phyloP scores from a whole-genome alignment of 257 asterid species.

The Nicotiana tomentosiformis region DNA sequence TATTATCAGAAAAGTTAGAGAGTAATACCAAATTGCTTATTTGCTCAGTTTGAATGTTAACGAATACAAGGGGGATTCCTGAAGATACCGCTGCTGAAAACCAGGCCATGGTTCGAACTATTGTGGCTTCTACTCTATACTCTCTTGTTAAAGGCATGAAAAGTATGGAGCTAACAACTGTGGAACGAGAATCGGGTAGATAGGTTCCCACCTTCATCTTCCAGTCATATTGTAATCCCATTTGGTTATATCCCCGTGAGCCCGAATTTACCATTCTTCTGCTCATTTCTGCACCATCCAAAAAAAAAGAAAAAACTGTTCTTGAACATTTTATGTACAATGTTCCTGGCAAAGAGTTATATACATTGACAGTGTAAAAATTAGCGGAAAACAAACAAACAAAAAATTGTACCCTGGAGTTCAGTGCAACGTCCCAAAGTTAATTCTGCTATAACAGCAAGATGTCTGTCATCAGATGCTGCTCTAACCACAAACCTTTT shows the following conservation, averaged over 20 bases:
- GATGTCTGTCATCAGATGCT: slow-evolving; percentile 42
- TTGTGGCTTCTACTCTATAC: slow-evolving; percentile 26
- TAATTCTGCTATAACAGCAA: slow-evolving; percentile 43
- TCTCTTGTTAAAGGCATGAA: slow-evolving; percentile 41
- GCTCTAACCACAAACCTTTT: slow-evolving; percentile 40
- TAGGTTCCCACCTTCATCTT: slow-evolving; percentile 32
- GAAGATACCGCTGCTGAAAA: slow-evolving; percentile 52
- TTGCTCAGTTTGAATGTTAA: slow-evolving; percentile 47
- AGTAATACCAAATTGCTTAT: slow-evolving; percentile 27
- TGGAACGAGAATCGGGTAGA: slow-evolving; percentile 40
- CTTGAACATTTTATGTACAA: neutral
- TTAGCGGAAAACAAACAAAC: neutral
- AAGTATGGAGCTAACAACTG: slow-evolving; percentile 37
- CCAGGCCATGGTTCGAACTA: slow-evolving; percentile 52
- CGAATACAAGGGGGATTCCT: slow-evolving; percentile 41
- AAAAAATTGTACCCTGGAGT: slow-evolving; percentile 34
- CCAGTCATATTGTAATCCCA: slow-evolving; percentile 43
- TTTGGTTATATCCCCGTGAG: slow-evolving; percentile 30
- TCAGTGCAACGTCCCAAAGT: slow-evolving; percentile 39
- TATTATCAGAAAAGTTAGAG: neutral
- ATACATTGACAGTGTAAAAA: neutral
- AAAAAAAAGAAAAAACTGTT: neutral
- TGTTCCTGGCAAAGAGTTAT: neutral
- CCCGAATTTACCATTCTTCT: slow-evolving; percentile 39
- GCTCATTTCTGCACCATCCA: slow-evolving; percentile 37